Evolutionary conservation across 345 rosid genomes (phyloP).

Genomic region (Dipteronia sinensis): DNA sequence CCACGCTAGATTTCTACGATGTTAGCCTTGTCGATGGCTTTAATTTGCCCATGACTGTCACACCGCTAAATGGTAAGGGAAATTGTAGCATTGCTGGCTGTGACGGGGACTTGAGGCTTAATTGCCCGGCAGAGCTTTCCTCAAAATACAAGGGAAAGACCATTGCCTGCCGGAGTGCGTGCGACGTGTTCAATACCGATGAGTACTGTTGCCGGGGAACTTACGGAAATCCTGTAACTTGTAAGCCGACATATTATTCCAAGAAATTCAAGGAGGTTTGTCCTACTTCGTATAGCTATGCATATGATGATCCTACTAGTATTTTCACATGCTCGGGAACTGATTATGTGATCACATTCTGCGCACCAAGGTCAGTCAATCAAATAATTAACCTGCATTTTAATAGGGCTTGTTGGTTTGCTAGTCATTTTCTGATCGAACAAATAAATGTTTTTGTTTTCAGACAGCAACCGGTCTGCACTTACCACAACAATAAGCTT

Average conservation of each 20-base stretch:
- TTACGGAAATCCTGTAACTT: constrained; percentile 52
- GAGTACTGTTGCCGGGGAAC: constrained; percentile 82
- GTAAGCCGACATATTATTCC: constrained; percentile 78
- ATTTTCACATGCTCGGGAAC: constrained; percentile 68
- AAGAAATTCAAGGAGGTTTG: constrained; percentile 78
- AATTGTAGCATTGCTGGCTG: constrained; percentile 73
- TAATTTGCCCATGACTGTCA: constrained; percentile 62
- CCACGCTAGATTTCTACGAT: constrained; percentile 59
- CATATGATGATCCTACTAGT: constrained; percentile 86
- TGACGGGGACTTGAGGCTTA: constrained; percentile 49
- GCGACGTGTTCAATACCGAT: constrained; percentile 84
- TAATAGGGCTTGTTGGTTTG: neutral
- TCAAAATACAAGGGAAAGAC: constrained; percentile 60
- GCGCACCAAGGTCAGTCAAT: constrained; percentile 54
- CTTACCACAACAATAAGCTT: constrained; percentile 67
- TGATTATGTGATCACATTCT: constrained; percentile 76
- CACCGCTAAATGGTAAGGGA: constrained; percentile 69
- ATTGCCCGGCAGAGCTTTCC: constrained; percentile 68
- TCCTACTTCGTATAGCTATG: constrained; percentile 84
- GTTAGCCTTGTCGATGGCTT: constrained; percentile 96
- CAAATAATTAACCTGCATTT: neutral
- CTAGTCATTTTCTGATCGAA: neutral
- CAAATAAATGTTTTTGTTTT: constrained; percentile 1
- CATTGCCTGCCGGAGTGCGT: constrained; percentile 78
- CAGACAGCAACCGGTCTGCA: constrained; percentile 67